Percentiles rank a stretch among this genome's conserved stretches.
Evolutionary conservation across 805 yeast species (phyloP).

Genomic region (Myxozyma kluyveri): DNA sequence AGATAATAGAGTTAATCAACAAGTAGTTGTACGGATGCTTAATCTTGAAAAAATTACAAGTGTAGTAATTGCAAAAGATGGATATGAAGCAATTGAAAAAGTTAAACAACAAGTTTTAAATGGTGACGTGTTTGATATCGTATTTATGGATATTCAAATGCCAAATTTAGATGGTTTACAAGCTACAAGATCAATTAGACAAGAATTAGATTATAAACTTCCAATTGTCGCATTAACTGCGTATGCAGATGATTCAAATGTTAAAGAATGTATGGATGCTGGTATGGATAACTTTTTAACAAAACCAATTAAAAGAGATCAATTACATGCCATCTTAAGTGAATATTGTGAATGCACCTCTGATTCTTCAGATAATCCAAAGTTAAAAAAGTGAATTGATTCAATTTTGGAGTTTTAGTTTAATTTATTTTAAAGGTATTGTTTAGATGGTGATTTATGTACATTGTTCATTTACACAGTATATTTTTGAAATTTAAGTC

Average conservation of each 20-base stretch:
- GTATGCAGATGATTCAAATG: constrained; percentile 89
- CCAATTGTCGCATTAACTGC: constrained; percentile 96
- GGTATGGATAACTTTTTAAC: constrained; percentile 92
- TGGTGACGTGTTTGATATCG: constrained; percentile 53
- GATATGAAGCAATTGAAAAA: constrained; percentile 77
- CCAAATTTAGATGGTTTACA: constrained; percentile 86
- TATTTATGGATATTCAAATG: constrained; percentile 98
- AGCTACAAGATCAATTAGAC: constrained; percentile 73
- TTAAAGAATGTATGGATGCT: constrained; percentile 75
- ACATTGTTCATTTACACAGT: too few relatives aligned
- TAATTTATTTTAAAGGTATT: too few relatives aligned
- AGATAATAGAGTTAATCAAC: constrained; percentile 91
- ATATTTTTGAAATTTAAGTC: too few relatives aligned
- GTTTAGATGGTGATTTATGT: too few relatives aligned
- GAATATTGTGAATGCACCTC: constrained; percentile 16
- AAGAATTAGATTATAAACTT: constrained; percentile 54
- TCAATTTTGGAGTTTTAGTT: too few relatives aligned
- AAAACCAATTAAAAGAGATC: constrained; percentile 77
- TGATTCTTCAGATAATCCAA: too few relatives aligned
- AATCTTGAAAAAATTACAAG: constrained; percentile 72
- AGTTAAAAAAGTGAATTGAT: too few relatives aligned
- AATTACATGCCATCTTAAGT: constrained; percentile 44
- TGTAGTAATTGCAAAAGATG: constrained; percentile 81
- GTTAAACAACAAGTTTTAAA: constrained; percentile 48
- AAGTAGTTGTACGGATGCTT: constrained; percentile 86